These are phyloP conservation scores for Suhomyces yuchorum DNA, from an alignment of 1,139 yeast species.

Conservation along the genomic window DNA sequence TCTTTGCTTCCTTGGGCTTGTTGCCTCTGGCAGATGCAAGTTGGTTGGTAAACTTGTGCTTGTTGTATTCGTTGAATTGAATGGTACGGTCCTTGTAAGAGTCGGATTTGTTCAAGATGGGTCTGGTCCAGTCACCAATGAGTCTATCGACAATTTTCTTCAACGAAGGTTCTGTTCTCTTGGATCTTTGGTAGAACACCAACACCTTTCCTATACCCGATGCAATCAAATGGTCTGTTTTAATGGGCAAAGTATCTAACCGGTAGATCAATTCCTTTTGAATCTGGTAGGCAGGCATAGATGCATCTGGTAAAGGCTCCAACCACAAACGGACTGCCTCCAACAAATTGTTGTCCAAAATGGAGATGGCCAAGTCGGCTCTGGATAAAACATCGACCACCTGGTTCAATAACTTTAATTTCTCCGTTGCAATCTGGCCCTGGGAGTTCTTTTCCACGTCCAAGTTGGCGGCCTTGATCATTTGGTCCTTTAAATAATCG, in stretches of 20 bases:
- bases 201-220: slow-evolving; percentile 93
- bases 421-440: slow-evolving; percentile 82
- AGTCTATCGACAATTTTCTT: slow-evolving; percentile 88
- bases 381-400: slow-evolving; percentile 77
- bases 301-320: slow-evolving; percentile 97
- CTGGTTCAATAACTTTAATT: slow-evolving; percentile 76
- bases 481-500: slow-evolving; percentile 76
- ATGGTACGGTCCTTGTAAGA: slow-evolving; percentile 88
- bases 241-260: slow-evolving; percentile 78
- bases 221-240: slow-evolving; percentile 92
- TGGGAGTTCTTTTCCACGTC: slow-evolving; percentile 84
- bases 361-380: slow-evolving; percentile 86
- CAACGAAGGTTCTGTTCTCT: slow-evolving; percentile 82
- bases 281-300: slow-evolving; percentile 94
- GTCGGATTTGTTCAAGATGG: slow-evolving; percentile 93
- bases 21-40: slow-evolving; percentile 37
- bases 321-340: slow-evolving; percentile 97
- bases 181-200: slow-evolving; percentile 89
- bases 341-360: slow-evolving; percentile 87
- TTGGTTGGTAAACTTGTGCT: slow-evolving; percentile 53
- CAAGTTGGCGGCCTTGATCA: slow-evolving; percentile 90
- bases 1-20: slow-evolving; percentile 45
- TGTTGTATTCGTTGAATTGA: slow-evolving; percentile 69
- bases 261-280: slow-evolving; percentile 84
- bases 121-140: slow-evolving; percentile 98